Evolutionary conservation across 106 monocot genomes (phyloP), one percentile per base, ranked within the genome.

Genomic region (Gastrodia elata): DNA sequence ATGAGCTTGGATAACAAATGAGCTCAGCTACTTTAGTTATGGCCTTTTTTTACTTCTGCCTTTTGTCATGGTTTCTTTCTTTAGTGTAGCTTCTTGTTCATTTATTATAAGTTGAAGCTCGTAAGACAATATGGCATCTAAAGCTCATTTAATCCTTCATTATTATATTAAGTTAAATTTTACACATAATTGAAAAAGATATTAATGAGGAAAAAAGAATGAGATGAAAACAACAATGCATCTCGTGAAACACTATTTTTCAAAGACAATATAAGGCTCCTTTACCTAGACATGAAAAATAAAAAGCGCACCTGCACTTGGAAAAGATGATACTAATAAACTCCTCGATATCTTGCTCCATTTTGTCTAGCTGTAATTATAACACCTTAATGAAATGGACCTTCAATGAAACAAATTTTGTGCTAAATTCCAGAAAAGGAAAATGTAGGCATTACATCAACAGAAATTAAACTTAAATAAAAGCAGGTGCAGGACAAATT

Each of bases 261-360:
- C 24, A 40, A 10, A 39, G 69, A 38, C 68, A 6, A 68, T 68
- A 18, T n/a, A n/a, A 36, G 8, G 16, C 16, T 68, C 16, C n/a
- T 68, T 24, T 2, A 38, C 30, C 38, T 4, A 14, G 7, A 68
- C 38, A 39, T 8, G 69, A 39, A 69, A n/a, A 35, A 35, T 20
- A 25, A 38, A 28, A 37, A 22, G 2, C 41, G n/a, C 73, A 86
- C 86, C 86, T 86, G 79, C 76, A 79, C 55, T 69, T 75, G 6
- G 86, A 86, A 52, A 80, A 65, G 25, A 82, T 68, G 42, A 65
- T 26, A 72, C 83, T 78, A 28, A 83, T 28, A 41, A 44, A 78
- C 33, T 78, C 83, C 26, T 87, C 80, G 25, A 83, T 74, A 61
- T 73, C 73, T 48, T 78, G 57, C 39, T 78, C 83, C 80, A 87